These are phyloP conservation scores for Kwoniella dejecticola DNA, from an alignment of 768 basidiomycete species.

Conservation along the genomic window DNA sequence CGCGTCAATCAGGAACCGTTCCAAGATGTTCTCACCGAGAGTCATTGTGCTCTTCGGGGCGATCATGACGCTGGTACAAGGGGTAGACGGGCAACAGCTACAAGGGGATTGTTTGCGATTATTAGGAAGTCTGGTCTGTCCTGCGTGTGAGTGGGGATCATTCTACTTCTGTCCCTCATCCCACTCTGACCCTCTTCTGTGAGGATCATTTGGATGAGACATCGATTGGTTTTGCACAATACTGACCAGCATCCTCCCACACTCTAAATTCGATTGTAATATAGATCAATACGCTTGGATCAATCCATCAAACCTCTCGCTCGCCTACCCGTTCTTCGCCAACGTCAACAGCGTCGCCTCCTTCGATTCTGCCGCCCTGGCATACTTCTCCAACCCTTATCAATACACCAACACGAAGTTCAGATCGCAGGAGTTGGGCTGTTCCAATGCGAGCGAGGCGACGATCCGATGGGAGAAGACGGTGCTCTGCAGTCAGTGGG, in stretches of 20 bases:
- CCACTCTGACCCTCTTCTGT: neutral
- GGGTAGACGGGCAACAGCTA: conserved; percentile 13
- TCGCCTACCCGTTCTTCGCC: conserved; percentile 52
- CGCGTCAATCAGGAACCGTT: no score
- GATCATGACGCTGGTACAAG: neutral
- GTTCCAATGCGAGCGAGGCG: conserved; percentile 45
- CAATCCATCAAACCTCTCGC: conserved; percentile 46
- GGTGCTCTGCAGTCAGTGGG: conserved; percentile 53
- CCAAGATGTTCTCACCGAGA: neutral
- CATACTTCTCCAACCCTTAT: conserved; percentile 48
- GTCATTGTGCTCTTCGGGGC: neutral
- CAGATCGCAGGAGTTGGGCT: conserved; percentile 46
- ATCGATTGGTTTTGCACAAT: no score
- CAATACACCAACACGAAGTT: conserved; percentile 51
- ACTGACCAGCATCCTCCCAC: no score
- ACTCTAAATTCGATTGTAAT: no score
- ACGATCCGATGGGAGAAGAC: conserved; percentile 50
- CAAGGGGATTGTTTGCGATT: conserved; percentile 41
- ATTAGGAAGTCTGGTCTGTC: conserved; percentile 47
- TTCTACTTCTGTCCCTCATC: neutral
- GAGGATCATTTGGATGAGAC: neutral
- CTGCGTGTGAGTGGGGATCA: conserved; percentile 36
- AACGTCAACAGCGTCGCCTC: conserved; percentile 40
- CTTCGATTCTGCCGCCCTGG: conserved; percentile 49
- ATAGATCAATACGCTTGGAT: conserved; percentile 43